A percentile compares a stretch with the other conserved stretches of the same genome.
phyloP scores from a whole-genome alignment of 2,329 filamentous ascomycete genomes.

The Pseudogymnoascus sp. region DNA sequence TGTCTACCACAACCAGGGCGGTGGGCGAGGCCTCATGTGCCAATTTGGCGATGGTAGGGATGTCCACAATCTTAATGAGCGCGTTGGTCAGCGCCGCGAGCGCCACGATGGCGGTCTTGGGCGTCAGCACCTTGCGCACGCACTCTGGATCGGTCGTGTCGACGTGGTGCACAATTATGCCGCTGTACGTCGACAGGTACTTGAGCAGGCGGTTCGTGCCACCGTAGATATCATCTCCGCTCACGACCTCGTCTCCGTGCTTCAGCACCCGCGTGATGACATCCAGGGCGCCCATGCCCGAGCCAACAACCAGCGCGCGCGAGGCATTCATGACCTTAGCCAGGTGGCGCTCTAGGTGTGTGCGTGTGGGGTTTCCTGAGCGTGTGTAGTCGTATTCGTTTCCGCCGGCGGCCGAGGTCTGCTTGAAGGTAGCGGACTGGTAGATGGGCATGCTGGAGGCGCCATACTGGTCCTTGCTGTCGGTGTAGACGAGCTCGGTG shows the following conservation, averaged over 20 bases:
- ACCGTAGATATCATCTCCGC: conserved; percentile 93
- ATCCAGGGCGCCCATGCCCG: conserved; percentile 94
- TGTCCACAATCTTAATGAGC: conserved; percentile 95
- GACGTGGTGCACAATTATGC: conserved; percentile 91
- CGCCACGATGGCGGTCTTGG: conserved; percentile 90
- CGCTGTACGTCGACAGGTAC: conserved; percentile 81
- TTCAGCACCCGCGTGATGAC: conserved; percentile 87
- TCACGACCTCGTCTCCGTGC: conserved; percentile 94
- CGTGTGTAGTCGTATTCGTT: conserved; percentile 97
- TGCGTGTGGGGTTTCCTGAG: conserved; percentile 92
- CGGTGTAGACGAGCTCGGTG: conserved; percentile 94
- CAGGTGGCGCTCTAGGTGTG: conserved; percentile 90
- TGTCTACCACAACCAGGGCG: conserved; percentile 87
- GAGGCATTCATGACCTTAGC: conserved; percentile 98
- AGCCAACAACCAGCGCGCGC: conserved; percentile 86
- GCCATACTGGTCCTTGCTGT: conserved; percentile 94
- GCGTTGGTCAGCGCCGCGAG: conserved; percentile 97
- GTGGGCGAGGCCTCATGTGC: conserved; percentile 72
- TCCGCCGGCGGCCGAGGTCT: conserved; percentile 70
- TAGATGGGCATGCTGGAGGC: conserved; percentile 96
- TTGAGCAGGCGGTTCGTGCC: conserved; percentile 91
- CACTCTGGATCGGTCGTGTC: conserved; percentile 77
- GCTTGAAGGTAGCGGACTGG: conserved; percentile 98
- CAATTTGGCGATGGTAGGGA: conserved; percentile 68
- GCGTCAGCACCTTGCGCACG: conserved; percentile 61